Evolutionary conservation across 768 basidiomycete species (phyloP).

Genomic region (Filobasidium floriforme): DNA sequence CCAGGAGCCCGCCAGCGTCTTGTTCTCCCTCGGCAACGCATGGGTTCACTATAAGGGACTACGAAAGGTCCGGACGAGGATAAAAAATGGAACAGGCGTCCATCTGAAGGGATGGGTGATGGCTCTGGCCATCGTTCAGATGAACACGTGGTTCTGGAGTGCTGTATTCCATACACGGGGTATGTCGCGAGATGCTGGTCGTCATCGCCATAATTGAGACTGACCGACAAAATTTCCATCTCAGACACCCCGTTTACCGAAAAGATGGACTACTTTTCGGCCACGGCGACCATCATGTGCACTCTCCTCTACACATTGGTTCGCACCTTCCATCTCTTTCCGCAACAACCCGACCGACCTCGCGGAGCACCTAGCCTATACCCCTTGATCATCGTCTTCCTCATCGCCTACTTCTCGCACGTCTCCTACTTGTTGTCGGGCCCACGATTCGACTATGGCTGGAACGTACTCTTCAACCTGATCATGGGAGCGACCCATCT

Average conservation of each 20-base stretch:
- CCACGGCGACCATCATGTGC: slow-evolving; percentile 72
- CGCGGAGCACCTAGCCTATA: slow-evolving; percentile 44
- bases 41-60: slow-evolving; percentile 63
- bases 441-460: slow-evolving; percentile 81
- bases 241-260: slow-evolving; percentile 75
- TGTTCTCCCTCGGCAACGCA: slow-evolving; percentile 81
- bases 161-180: slow-evolving; percentile 87
- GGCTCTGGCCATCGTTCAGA: slow-evolving; percentile 54
- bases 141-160: slow-evolving; percentile 92
- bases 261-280: slow-evolving; percentile 90
- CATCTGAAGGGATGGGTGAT: slow-evolving; percentile 36
- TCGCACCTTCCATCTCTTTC: slow-evolving; percentile 68
- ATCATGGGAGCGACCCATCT: slow-evolving; percentile 70
- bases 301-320: slow-evolving; percentile 70
- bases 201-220: slow-evolving; percentile 9
- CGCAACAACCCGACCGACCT: slow-evolving; percentile 30
- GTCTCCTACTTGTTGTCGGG: slow-evolving; percentile 67
- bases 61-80: slow-evolving; percentile 30
- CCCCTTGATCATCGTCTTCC: slow-evolving; percentile 50
- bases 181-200: slow-evolving; percentile 43
- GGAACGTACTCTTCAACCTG: slow-evolving; percentile 84
- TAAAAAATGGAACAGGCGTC: slow-evolving; percentile 24
- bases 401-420: slow-evolving; percentile 59
- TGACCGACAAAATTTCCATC: slow-evolving; percentile 58
- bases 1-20: slow-evolving; percentile 88